A percentile compares a stretch with the other conserved stretches of the same genome.
phyloP scores from a whole-genome alignment of 495 filamentous ascomycete genomes.

The Patellaria atrata region DNA sequence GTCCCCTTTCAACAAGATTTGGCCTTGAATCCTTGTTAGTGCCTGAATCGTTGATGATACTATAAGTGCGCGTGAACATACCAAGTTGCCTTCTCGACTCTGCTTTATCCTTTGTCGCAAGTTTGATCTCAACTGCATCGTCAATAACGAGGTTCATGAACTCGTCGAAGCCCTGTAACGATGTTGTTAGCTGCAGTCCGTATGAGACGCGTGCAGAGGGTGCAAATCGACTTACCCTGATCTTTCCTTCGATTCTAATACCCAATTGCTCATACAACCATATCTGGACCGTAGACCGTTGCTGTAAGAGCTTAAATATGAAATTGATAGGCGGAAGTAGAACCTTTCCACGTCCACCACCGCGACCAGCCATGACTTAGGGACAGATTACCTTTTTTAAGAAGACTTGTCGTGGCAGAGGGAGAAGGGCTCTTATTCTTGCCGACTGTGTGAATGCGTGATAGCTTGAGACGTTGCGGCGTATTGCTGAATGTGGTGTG shows the following conservation, averaged over 20 bases:
- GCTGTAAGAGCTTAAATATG: constrained; percentile 91
- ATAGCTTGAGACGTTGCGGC: too few relatives aligned
- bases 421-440: too few relatives aligned
- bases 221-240: constrained; percentile 49
- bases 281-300: constrained; percentile 73
- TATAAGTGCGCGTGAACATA: constrained; percentile 31
- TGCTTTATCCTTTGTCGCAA: constrained; percentile 59
- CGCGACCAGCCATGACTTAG: constrained; percentile 13
- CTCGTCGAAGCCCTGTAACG: constrained; percentile 82
- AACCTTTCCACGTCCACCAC: constrained; percentile 49
- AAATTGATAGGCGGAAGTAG: constrained; percentile 95
- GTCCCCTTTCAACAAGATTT: constrained; percentile 94
- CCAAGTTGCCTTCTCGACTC: constrained; percentile 71
- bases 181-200: too few relatives aligned
- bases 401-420: too few relatives aligned
- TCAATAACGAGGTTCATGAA: constrained; percentile 99
- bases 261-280: constrained; percentile 95
- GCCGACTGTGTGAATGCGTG: too few relatives aligned
- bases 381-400: background rate
- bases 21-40: constrained; percentile 42
- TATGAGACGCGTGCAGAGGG: too few relatives aligned
- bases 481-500: too few relatives aligned
- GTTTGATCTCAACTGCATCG: constrained; percentile 84
- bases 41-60: background rate
- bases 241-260: constrained; percentile 88